Conservation (phyloP, 2,329 filamentous ascomycete species). For the Aspergillus sergii region DNA sequence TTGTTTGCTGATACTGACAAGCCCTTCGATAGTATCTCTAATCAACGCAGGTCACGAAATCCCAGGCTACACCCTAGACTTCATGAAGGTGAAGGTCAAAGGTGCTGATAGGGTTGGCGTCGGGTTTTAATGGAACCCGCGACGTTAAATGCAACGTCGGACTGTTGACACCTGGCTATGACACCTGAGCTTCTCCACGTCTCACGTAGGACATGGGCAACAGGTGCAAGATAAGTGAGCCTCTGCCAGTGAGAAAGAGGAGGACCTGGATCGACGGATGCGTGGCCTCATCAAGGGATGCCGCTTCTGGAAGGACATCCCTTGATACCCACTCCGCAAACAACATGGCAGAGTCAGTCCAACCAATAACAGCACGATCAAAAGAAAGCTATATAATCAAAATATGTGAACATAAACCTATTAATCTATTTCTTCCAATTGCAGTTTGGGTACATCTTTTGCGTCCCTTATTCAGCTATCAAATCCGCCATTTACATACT, state of each 20-base stretch:
- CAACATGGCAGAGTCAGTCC: neutral
- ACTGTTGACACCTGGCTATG: neutral
- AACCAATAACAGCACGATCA: neutral
- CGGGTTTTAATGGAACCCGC: neutral
- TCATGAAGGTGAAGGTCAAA: neutral
- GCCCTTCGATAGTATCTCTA: neutral
- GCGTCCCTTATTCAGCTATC: neutral
- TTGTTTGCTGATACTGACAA: neutral
- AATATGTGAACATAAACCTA: neutral
- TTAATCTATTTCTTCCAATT: neutral
- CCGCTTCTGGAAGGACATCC: neutral
- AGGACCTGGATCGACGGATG: neutral
- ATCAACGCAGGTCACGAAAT: neutral
- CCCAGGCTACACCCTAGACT: neutral
- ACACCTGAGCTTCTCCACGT: too few species aligned
- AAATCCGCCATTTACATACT: neutral
- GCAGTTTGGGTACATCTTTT: neutral
- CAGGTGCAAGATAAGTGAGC: neutral
- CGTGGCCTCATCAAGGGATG: neutral
- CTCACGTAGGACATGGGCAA: neutral
- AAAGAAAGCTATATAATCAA: neutral
- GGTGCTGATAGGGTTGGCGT: neutral
- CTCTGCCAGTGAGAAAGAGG: neutral
- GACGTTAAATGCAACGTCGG: slow-evolving; percentile 1
- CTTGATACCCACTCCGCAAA: slow-evolving; percentile 1